Conservation (phyloP, 2,329 filamentous ascomycete genomes). For the Ophiostoma novo-ulmi region DNA sequence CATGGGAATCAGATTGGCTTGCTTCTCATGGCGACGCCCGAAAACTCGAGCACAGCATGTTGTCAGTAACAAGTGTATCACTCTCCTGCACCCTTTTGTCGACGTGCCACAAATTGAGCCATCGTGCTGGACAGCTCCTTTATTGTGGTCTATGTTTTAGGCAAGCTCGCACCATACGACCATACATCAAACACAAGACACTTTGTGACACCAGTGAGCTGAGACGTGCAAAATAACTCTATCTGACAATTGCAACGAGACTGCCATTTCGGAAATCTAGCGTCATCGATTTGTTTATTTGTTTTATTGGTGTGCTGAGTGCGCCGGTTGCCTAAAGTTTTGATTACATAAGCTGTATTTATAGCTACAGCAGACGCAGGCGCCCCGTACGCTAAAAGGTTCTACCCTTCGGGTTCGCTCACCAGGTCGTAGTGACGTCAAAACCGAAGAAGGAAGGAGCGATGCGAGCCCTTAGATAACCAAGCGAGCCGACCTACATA, state of each 20-base stretch:
- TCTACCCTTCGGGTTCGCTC: background rate
- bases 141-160: background rate
- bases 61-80: background rate
- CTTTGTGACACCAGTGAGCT: background rate
- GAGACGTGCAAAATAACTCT: background rate
- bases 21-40: background rate
- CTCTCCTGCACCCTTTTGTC: background rate
- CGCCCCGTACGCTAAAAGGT: background rate
- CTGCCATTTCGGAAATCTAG: background rate
- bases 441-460: slow-evolving; percentile 7
- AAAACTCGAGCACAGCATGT: background rate
- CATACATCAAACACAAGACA: background rate
- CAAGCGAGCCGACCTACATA: background rate
- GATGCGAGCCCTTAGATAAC: background rate
- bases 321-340: background rate
- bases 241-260: too few species aligned
- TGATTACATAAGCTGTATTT: background rate
- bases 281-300: background rate
- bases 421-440: slow-evolving; percentile 10
- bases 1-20: background rate
- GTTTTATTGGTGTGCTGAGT: background rate
- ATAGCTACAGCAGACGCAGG: background rate
- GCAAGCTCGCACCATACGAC: background rate
- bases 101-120: background rate
- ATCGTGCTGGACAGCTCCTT: background rate